Percentiles rank a stretch among this genome's conserved stretches.
Evolutionary conservation across 139 green algal genomes (phyloP).

Genomic region (Chlamydomonas sp.): DNA sequence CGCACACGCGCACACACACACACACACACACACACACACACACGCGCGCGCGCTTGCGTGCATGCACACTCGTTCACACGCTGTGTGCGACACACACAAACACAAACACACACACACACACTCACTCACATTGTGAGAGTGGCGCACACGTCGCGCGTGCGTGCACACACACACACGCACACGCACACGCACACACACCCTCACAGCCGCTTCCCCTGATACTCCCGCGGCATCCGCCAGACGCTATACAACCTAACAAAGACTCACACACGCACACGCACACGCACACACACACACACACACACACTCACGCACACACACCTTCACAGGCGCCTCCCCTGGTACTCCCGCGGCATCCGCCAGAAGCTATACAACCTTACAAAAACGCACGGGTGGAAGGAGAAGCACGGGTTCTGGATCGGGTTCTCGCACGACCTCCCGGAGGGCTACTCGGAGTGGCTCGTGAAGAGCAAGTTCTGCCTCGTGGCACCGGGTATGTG

Average conservation of each 20-base stretch:
- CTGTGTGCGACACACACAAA: not conserved
- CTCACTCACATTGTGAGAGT: too few species aligned
- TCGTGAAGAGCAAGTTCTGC: slow-evolving; percentile 25
- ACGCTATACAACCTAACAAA: slow-evolving; percentile 23
- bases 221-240: slow-evolving; percentile 35
- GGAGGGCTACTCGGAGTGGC: slow-evolving; percentile 20
- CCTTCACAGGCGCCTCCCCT: not conserved
- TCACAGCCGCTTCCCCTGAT: slow-evolving; percentile 4
- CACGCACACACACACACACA: too few species aligned
- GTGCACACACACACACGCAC: not conserved
- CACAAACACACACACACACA: too few species aligned
- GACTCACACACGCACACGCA: too few species aligned
- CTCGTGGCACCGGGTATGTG: slow-evolving; percentile 26
- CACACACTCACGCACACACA: not conserved
- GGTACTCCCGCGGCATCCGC: slow-evolving; percentile 32
- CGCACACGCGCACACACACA: not conserved
- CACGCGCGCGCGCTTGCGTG: too few species aligned
- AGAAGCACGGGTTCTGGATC: slow-evolving; percentile 15
- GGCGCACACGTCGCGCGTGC: too few species aligned
- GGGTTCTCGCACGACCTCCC: slow-evolving; percentile 11
- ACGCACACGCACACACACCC: not conserved
- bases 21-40: too few species aligned
- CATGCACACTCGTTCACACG: not conserved
- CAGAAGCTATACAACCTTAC: slow-evolving; percentile 29
- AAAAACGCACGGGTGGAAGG: slow-evolving; percentile 9